Base-by-base conservation (phyloP, 2,329 filamentous ascomycete genomes). In the Diaporthe batatas region DNA sequence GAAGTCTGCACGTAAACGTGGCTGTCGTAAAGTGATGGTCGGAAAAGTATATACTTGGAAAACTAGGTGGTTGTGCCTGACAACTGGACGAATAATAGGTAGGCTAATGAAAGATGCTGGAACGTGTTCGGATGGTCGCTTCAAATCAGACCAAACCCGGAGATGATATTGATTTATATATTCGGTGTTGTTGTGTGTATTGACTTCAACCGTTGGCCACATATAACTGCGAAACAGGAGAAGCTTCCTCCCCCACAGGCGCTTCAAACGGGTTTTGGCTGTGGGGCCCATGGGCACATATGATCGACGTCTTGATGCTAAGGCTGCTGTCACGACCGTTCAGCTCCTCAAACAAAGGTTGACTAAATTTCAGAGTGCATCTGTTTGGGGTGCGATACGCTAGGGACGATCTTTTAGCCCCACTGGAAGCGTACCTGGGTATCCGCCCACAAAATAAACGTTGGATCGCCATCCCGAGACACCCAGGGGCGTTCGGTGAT, bases 381-480 rank as follows among this genome's bases (percentile, higher is more conserved):
- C 10, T 57, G 54, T 36, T 36, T 57, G 54, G 32, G 12, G 10
- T 36, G 10, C 10, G 10, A 36, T 57, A 36, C 10, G 18, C 10
- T 7, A 14, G 10, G 32, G 54, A 36, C 36, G 21, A 57, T n/a
- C n/a, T 4, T n/a, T 57, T 57, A 57, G 29, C 54, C 54, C 44
- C 11, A 57, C 29, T 29, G 29, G 36, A 32, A 57, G 54, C 54
- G 32, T 2, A 29, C 29, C 29, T 29, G 5, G 29, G 29, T 57
- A 57, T 57, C 36, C 18, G 32, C 29, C 53, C 29, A 14, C 32
- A 36, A 14, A 14, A 36, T 36, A 57, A 34, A 36, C 32, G 32
- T 36, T 57, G 54, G 54, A 57, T 57, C 32, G 32, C 10, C 54
- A 57, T 36, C 32, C 10, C 32, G 54, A 57, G 54, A 57, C 54